phyloP scores from a whole-genome alignment of 768 basidiomycete genomes.

The Suillus decipiens region DNA sequence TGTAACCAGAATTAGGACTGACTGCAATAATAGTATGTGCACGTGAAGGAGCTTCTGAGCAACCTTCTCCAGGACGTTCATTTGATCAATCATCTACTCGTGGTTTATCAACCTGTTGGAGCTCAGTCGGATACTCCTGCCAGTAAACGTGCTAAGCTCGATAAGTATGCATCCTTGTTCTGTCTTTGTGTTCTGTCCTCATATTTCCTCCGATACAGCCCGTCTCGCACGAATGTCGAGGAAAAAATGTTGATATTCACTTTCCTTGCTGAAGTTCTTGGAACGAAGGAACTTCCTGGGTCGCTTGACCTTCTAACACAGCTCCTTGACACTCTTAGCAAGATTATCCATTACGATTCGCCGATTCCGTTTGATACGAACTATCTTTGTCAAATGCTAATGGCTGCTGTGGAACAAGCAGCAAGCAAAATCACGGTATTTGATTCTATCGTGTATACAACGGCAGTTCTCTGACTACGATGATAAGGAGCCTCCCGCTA shows the following conservation, averaged over 20 bases:
- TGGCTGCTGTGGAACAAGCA: conserved; percentile 75
- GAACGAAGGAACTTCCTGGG: conserved; percentile 61
- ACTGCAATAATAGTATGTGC: conserved; percentile 38
- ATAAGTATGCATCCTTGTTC: conserved; percentile 40
- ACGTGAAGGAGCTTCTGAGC: conserved; percentile 52
- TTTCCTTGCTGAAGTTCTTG: conserved; percentile 70
- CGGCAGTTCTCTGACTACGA: conserved; percentile 5
- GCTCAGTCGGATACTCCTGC: conserved; percentile 47
- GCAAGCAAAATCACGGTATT: conserved; percentile 59
- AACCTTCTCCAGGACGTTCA: conserved; percentile 50
- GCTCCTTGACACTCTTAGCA: conserved; percentile 72
- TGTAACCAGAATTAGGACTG: not conserved
- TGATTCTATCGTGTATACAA: conserved; percentile 1
- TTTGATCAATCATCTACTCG: conserved; percentile 55
- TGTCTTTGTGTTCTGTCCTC: not conserved
- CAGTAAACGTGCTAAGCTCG: conserved; percentile 64
- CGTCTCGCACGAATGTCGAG: conserved; percentile 32
- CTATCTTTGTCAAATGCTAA: conserved; percentile 81
- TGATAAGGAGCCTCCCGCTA: conserved; percentile 54
- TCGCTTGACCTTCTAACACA: conserved; percentile 70
- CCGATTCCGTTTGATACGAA: conserved; percentile 62
- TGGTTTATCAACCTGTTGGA: conserved; percentile 46
- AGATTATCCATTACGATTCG: conserved; percentile 58
- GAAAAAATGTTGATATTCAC: conserved; percentile 50
- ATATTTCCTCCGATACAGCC: conserved; percentile 5